phyloP scores from a whole-genome alignment of 495 filamentous ascomycete genomes.

The Aspergillus panamensis region DNA sequence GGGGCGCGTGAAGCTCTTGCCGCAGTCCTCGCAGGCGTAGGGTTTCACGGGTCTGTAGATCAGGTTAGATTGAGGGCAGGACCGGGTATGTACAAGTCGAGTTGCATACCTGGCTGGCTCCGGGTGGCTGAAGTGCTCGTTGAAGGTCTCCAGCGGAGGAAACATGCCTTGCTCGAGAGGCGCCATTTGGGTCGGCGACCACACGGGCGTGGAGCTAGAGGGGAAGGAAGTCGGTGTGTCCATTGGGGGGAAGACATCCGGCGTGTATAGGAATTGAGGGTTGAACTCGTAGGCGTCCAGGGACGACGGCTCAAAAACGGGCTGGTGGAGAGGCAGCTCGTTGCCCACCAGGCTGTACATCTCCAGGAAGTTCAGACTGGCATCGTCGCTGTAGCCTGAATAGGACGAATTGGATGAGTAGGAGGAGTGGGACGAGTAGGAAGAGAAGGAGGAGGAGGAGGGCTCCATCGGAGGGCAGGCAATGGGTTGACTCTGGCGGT shows the following conservation, averaged over 20 bases:
- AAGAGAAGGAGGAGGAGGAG: slow-evolving; percentile 22
- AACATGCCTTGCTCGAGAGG: slow-evolving; percentile 10
- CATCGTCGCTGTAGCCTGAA: slow-evolving; percentile 25
- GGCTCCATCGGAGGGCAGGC: slow-evolving; percentile 27
- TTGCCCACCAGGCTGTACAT: slow-evolving; percentile 30
- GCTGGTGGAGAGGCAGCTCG: slow-evolving; percentile 19
- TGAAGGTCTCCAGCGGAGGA: slow-evolving; percentile 14
- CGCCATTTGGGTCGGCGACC: slow-evolving; percentile 14
- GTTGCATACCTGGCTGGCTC: slow-evolving; percentile 16
- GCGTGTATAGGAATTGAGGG: slow-evolving; percentile 16
- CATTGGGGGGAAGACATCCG: slow-evolving; percentile 13
- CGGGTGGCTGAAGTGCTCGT: too few relatives aligned
- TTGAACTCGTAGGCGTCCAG: slow-evolving; percentile 16
- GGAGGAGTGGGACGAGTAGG: slow-evolving; percentile 9
- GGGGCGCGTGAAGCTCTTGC: slow-evolving; percentile 47
- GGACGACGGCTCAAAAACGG: slow-evolving; percentile 18
- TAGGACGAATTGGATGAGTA: slow-evolving; percentile 18
- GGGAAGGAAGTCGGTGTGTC: slow-evolving; percentile 14
- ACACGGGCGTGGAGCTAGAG: slow-evolving; percentile 9
- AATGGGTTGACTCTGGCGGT: slow-evolving; percentile 8
- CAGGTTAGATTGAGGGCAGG: neutral
- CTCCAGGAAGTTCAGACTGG: slow-evolving; percentile 27
- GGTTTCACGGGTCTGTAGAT: slow-evolving; percentile 33
- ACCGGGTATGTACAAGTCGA: neutral
- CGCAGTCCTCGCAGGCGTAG: slow-evolving; percentile 45